Percentiles rank a stretch among this genome's conserved stretches.
These are phyloP conservation scores for Tillandsia fasciculata DNA, from an alignment of 176 grass and related monocot species.

Conservation along the genomic window DNA sequence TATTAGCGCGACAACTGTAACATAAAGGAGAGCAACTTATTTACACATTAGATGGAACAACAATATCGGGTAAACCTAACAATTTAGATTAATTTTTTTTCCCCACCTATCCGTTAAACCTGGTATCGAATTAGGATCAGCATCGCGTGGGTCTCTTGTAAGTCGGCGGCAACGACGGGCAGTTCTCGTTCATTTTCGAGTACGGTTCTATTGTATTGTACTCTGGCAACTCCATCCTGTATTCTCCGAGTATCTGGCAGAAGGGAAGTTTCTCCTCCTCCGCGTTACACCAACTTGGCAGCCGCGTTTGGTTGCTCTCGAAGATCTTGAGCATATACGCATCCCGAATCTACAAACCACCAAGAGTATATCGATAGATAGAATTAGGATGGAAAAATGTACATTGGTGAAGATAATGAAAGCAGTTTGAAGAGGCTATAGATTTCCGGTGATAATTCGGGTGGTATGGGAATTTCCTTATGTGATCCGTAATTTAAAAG, in stretches of 20 bases:
- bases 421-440: not conserved
- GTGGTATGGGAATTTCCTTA: too few relatives aligned
- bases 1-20: too few relatives aligned
- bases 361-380: not conserved
- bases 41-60: too few relatives aligned
- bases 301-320: slow-evolving; percentile 40
- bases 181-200: slow-evolving; percentile 87
- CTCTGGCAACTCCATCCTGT: slow-evolving; percentile 77
- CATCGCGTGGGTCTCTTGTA: slow-evolving; percentile 56
- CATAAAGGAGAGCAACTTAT: too few relatives aligned
- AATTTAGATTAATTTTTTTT: too few relatives aligned
- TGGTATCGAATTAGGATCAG: slow-evolving; percentile 19
- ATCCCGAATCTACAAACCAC: slow-evolving; percentile 56
- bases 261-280: slow-evolving; percentile 50
- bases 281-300: slow-evolving; percentile 71
- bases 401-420: not conserved
- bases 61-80: too few relatives aligned
- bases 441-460: too few relatives aligned
- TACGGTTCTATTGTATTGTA: slow-evolving; percentile 88
- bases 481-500: too few relatives aligned
- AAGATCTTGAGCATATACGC: slow-evolving; percentile 97
- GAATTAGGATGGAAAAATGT: not conserved
- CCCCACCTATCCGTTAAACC: not conserved
- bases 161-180: slow-evolving; percentile 69
- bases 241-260: slow-evolving; percentile 90